A percentile compares a stretch with the other conserved stretches of the same genome.
Conservation (phyloP, 495 filamentous ascomycete genomes). For the Achaetomiella virescens region DNA sequence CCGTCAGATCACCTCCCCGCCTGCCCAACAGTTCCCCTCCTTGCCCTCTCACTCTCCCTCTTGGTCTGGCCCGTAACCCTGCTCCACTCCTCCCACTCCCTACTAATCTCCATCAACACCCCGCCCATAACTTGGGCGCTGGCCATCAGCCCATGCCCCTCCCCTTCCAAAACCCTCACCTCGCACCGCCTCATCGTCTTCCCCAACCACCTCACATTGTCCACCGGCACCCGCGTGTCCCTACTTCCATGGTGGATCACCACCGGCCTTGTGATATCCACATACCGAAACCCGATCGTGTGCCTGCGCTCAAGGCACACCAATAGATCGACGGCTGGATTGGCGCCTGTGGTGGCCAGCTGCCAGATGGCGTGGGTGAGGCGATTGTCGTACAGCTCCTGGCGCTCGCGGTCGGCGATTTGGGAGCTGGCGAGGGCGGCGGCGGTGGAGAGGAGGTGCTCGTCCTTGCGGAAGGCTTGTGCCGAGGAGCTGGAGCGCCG, state of each 20-base stretch:
- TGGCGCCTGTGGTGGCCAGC: slow-evolving; percentile 83
- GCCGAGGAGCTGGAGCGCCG: slow-evolving; percentile 26
- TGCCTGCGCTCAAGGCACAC: slow-evolving; percentile 89
- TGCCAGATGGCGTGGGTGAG: slow-evolving; percentile 93
- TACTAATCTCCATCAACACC: slow-evolving; percentile 85
- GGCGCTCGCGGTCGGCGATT: slow-evolving; percentile 60
- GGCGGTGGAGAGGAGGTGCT: slow-evolving; percentile 42
- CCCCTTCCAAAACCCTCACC: slow-evolving; percentile 82
- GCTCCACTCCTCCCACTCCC: slow-evolving; percentile 94
- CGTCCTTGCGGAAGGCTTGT: slow-evolving; percentile 26
- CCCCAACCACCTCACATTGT: slow-evolving; percentile 91
- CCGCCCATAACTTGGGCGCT: slow-evolving; percentile 87
- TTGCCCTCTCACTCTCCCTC: slow-evolving; percentile 21
- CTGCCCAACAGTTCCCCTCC: slow-evolving; percentile 23
- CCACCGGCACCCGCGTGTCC: slow-evolving; percentile 87
- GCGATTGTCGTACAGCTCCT: slow-evolving; percentile 73
- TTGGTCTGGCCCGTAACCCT: slow-evolving; percentile 29
- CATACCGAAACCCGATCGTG: slow-evolving; percentile 92
- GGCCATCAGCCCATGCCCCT: slow-evolving; percentile 96
- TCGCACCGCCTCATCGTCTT: slow-evolving; percentile 91
- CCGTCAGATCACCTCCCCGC: slow-evolving; percentile 13
- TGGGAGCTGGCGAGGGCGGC: slow-evolving; percentile 29
- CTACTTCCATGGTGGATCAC: slow-evolving; percentile 91
- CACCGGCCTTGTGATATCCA: slow-evolving; percentile 84
- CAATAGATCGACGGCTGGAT: slow-evolving; percentile 87